Evolutionary conservation across 768 basidiomycete species (phyloP).

Genomic region (Russula earlei): DNA sequence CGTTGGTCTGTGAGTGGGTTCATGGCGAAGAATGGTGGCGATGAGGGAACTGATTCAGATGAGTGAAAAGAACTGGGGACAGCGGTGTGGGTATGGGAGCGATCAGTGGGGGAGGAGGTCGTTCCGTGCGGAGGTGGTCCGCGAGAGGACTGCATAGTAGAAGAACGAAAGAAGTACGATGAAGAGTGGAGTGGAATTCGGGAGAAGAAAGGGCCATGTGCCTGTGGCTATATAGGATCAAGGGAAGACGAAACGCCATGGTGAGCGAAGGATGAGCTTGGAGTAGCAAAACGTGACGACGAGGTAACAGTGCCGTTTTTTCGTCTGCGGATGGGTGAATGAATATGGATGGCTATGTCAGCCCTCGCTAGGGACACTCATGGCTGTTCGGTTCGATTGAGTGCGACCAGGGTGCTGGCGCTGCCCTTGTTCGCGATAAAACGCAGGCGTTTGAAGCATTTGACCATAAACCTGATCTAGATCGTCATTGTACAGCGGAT

Average conservation of each 20-base stretch:
- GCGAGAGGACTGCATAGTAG: slow-evolving; percentile 7
- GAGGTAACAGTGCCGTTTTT: neutral
- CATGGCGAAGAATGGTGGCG: neutral
- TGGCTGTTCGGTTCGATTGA: slow-evolving; percentile 1
- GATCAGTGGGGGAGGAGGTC: slow-evolving; percentile 3
- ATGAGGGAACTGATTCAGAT: neutral
- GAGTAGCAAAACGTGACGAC: slow-evolving; percentile 6
- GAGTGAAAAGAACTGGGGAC: neutral
- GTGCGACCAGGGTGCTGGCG: slow-evolving; percentile 1
- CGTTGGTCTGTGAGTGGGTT: slow-evolving; percentile 7
- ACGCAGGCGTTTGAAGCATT: neutral
- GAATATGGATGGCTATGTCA: neutral
- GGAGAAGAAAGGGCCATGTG: slow-evolving; percentile 3
- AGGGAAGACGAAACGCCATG: neutral
- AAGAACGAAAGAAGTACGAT: neutral
- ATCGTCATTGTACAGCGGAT: too few species aligned
- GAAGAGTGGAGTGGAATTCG: neutral
- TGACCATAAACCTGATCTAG: too few species aligned
- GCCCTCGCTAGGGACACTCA: neutral
- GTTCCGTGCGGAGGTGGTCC: slow-evolving; percentile 11
- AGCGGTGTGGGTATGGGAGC: neutral
- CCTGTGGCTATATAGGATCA: slow-evolving; percentile 6
- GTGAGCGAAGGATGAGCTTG: neutral
- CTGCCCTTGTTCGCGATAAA: neutral
- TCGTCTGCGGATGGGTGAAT: neutral